A percentile compares a stretch with the other conserved stretches of the same genome.
Conservation (phyloP, 2,329 filamentous ascomycete genomes). For the Calonectria fujianensis region DNA sequence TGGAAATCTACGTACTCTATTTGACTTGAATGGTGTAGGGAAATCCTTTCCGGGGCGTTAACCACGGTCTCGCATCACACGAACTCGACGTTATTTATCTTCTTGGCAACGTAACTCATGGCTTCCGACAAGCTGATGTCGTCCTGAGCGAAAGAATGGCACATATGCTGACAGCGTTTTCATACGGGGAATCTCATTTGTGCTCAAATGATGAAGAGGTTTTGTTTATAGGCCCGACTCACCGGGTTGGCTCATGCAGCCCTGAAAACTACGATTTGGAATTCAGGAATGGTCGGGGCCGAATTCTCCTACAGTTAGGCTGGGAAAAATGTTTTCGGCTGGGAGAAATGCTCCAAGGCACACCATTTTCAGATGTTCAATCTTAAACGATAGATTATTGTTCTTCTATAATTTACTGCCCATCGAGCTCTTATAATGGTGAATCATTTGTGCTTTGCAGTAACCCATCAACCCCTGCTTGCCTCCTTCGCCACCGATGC, state of each 20-base stretch:
- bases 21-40: background rate
- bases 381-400: background rate
- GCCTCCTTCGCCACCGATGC: background rate
- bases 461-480: conserved; percentile 5
- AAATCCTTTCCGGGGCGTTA: background rate
- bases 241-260: background rate
- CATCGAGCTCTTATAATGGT: conserved; percentile 2
- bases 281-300: background rate
- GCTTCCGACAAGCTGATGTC: background rate
- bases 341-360: background rate
- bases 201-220: background rate
- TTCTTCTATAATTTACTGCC: conserved; percentile 1
- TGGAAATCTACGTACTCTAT: background rate
- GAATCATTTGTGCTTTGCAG: conserved; percentile 15
- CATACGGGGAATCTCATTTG: background rate
- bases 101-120: background rate
- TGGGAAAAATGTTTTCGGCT: background rate
- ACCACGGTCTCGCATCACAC: background rate
- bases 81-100: background rate
- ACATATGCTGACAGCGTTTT: background rate
- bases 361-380: background rate
- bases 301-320: background rate
- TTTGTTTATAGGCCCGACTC: background rate
- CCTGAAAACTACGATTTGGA: background rate
- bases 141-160: background rate